Base-by-base conservation (phyloP, 805 yeast species). In the Zygosaccharomyces gambellarensis region DNA sequence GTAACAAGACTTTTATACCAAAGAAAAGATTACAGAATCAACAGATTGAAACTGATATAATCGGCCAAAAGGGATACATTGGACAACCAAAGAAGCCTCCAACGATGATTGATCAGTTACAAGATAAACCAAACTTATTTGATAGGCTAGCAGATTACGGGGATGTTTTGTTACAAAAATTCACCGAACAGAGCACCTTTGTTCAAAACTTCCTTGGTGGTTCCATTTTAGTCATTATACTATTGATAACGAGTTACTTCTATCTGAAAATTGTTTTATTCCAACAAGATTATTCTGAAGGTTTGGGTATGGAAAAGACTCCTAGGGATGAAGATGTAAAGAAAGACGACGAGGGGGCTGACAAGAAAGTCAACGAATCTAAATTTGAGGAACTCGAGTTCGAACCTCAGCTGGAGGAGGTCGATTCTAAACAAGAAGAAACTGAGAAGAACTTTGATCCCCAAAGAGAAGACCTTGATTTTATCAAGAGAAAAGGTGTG, bases 1-100 rank as follows among this genome's bases (percentile, higher is more conserved):
- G 97, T 29, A 90, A 90, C 63, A 67, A 70, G 7, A 89, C 97
- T 0, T 90, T 79, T 39, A 14, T 43, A 4, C 75, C 79, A 22
- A 85, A 85, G 64, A 65, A 68, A 21, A 72, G 70, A 12, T 55
- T 81, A 39, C 90, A 85, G 65, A 70, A 70, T 45, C 64, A 65
- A 23, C 71, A 68, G 42, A 70, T 74, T 40, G 71, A 74, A 23
- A 57, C 62, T 4, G 68, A 42, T n/a, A 21, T 42, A 11, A 42
- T 42, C 12, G 38, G 19, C 4, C 36, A 30, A 5, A 30, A n/a
- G 10, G 45, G 45, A 29, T 14, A 9, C 19, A 30, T 42, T 19
- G 28, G 30, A 3, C 45, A 42, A 14, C 45, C 45, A 22, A 42
- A 21, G 36, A 17, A 14, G 19, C 45, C 45, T 7, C 45, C 45